Percentiles rank a stretch among this genome's conserved stretches.
These are phyloP conservation scores for Magnolia sinica DNA, from an alignment of 164 flowering plant species.

Conservation along the genomic window DNA sequence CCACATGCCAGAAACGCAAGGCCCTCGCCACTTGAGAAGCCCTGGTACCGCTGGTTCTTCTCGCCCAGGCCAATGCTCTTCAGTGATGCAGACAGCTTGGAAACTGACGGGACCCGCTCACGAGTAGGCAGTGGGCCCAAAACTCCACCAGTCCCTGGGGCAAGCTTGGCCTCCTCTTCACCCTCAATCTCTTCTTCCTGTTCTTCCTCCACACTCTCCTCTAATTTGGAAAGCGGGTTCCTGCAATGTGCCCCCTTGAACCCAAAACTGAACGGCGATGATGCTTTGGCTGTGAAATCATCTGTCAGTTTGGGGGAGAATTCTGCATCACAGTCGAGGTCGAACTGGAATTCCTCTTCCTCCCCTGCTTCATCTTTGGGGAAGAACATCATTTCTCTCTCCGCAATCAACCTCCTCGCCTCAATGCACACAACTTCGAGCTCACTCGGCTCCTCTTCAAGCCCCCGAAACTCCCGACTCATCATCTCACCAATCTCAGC, in stretches of 20 bases:
- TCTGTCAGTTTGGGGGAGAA: constrained; percentile 16
- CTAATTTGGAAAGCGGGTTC: constrained; percentile 37
- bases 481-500: constrained; percentile 74
- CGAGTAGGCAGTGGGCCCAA: constrained; percentile 1
- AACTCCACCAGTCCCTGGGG: neutral
- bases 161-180: neutral
- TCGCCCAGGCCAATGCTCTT: constrained; percentile 46
- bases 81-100: constrained; percentile 68
- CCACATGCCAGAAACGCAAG: constrained; percentile 16
- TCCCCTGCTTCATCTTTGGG: constrained; percentile 6
- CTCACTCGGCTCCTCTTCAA: constrained; percentile 60
- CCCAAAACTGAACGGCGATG: constrained; percentile 15
- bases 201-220: constrained; percentile 37
- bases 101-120: constrained; percentile 23
- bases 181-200: constrained; percentile 27
- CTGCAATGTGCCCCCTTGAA: constrained; percentile 24
- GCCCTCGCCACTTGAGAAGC: constrained; percentile 30
- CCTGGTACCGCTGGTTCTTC: constrained; percentile 37
- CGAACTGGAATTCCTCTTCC: constrained; percentile 38
- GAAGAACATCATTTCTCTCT: constrained; percentile 10
- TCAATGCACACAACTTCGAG: constrained; percentile 55
- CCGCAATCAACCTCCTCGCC: constrained; percentile 37
- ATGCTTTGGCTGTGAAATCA: constrained; percentile 11
- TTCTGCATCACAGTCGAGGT: constrained; percentile 38
- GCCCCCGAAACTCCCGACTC: constrained; percentile 48